Conservation (phyloP, 805 yeast species). For the Maudiozyma pseudohumilis region DNA sequence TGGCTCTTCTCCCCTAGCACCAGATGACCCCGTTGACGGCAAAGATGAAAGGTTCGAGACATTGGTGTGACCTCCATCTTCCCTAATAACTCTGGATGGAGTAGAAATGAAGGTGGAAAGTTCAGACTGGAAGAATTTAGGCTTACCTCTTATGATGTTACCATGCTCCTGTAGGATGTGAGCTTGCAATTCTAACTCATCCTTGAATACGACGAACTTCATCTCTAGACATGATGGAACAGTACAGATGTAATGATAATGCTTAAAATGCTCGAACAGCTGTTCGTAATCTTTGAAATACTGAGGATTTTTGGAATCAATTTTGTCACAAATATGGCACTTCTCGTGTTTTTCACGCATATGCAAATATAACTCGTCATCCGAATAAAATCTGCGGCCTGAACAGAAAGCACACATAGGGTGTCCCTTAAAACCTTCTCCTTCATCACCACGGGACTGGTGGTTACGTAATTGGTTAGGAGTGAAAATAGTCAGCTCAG, state of each 20-base stretch:
- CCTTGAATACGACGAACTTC: slow-evolving; percentile 84
- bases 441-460: slow-evolving; percentile 57
- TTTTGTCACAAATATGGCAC: slow-evolving; percentile 81
- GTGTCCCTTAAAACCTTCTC: slow-evolving; percentile 58
- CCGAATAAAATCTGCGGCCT: slow-evolving; percentile 69
- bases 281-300: slow-evolving; percentile 71
- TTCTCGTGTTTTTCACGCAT: slow-evolving; percentile 76
- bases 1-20: not conserved
- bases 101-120: slow-evolving; percentile 46
- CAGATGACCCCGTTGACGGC: slow-evolving; percentile 2
- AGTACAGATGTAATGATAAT: slow-evolving; percentile 66
- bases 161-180: slow-evolving; percentile 78
- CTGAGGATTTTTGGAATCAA: slow-evolving; percentile 50
- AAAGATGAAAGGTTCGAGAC: slow-evolving; percentile 1
- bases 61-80: slow-evolving; percentile 7
- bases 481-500: slow-evolving; percentile 56
- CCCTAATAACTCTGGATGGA: slow-evolving; percentile 22
- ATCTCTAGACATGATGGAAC: slow-evolving; percentile 74
- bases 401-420: slow-evolving; percentile 80
- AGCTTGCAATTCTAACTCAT: slow-evolving; percentile 75
- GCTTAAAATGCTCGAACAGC: slow-evolving; percentile 63
- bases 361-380: slow-evolving; percentile 76
- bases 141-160: slow-evolving; percentile 22
- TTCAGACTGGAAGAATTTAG: slow-evolving; percentile 44
- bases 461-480: slow-evolving; percentile 58